Evolutionary conservation across 2,329 filamentous ascomycete species (phyloP).

Genomic region (Diaporthe nobilis): DNA sequence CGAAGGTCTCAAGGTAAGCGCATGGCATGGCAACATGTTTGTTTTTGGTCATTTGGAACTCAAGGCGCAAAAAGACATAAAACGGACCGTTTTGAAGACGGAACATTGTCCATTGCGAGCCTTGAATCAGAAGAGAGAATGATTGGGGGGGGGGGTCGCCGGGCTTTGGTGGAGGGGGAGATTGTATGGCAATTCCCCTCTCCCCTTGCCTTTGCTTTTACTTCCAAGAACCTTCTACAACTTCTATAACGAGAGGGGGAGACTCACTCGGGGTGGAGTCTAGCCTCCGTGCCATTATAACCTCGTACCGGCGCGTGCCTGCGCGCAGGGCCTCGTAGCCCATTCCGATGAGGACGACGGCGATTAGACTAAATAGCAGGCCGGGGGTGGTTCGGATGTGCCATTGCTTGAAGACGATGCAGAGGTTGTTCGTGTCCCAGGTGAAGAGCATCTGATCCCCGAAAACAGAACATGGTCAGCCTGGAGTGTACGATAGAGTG

Average conservation of each 20-base stretch:
- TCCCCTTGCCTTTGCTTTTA: slow-evolving; percentile 12
- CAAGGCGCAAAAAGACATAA: slow-evolving; percentile 26
- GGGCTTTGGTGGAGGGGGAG: neutral
- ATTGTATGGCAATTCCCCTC: neutral
- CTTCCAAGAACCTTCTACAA: neutral
- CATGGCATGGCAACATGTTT: slow-evolving; percentile 39
- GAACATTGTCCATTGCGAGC: slow-evolving; percentile 19
- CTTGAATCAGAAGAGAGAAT: neutral
- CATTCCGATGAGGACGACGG: slow-evolving; percentile 86
- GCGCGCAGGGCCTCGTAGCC: slow-evolving; percentile 93
- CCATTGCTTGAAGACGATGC: slow-evolving; percentile 96
- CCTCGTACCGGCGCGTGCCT: slow-evolving; percentile 82
- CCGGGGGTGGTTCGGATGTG: slow-evolving; percentile 81
- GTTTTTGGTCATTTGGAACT: slow-evolving; percentile 5
- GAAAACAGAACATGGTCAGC: slow-evolving; percentile 41
- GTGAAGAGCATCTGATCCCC: slow-evolving; percentile 91
- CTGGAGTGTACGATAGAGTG: too few relatives aligned
- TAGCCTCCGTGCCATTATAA: slow-evolving; percentile 62
- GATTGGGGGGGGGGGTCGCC: neutral
- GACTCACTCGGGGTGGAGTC: slow-evolving; percentile 68
- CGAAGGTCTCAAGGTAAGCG: slow-evolving; percentile 42
- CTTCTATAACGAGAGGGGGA: slow-evolving; percentile 37
- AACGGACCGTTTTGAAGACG: slow-evolving; percentile 22
- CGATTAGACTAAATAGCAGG: slow-evolving; percentile 85
- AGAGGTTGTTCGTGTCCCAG: slow-evolving; percentile 93